phyloP scores from a whole-genome alignment of 2,329 filamentous ascomycete genomes.

The Ophioceras dolichostomum region DNA sequence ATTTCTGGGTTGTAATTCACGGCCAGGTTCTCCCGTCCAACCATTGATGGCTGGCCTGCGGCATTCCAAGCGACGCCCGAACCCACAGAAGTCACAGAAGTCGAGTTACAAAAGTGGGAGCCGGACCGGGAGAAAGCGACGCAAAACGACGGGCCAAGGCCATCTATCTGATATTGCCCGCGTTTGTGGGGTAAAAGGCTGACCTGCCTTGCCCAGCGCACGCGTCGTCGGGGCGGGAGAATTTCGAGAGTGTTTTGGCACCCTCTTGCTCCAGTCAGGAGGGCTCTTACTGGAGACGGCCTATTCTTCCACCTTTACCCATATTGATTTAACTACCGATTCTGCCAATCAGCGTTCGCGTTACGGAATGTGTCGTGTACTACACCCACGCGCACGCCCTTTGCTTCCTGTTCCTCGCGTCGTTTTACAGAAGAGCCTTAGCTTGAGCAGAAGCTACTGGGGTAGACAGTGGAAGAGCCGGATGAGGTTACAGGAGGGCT shows the following conservation, averaged over 20 bases:
- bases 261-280: too few relatives aligned
- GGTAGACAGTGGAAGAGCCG: too few relatives aligned
- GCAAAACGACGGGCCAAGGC: background rate
- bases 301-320: slow-evolving; percentile 4
- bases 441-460: too few relatives aligned
- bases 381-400: too few relatives aligned
- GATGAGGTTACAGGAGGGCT: too few relatives aligned
- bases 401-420: too few relatives aligned
- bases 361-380: too few relatives aligned
- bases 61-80: background rate
- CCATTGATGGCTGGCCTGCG: background rate
- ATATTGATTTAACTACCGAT: background rate
- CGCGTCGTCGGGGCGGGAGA: background rate
- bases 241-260: background rate
- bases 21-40: background rate
- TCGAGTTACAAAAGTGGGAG: background rate
- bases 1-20: too few relatives aligned
- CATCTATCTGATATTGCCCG: background rate
- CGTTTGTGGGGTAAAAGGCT: slow-evolving; percentile 1
- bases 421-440: too few relatives aligned
- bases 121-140: background rate
- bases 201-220: background rate
- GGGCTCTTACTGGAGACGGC: background rate
- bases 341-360: too few relatives aligned
- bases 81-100: too few relatives aligned